phyloP scores from a whole-genome alignment of 2,329 filamentous ascomycete species.

The Pseudocercospora ulei region DNA sequence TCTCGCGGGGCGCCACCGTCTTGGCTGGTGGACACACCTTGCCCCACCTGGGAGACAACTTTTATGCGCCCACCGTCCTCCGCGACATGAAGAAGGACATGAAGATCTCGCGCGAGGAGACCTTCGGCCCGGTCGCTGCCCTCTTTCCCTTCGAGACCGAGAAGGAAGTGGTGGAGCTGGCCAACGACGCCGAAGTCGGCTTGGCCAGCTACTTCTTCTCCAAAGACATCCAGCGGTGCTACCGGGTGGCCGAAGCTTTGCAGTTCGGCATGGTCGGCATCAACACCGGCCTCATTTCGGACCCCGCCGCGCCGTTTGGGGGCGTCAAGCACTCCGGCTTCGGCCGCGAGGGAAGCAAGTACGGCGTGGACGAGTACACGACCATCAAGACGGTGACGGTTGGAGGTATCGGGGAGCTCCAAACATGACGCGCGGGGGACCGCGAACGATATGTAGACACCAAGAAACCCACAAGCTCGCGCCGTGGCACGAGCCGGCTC shows the following conservation, averaged over 20 bases:
- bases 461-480: too few relatives aligned
- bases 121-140: conserved; percentile 25
- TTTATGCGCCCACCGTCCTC: conserved; percentile 26
- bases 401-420: conserved; percentile 16
- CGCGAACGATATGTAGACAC: background rate
- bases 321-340: conserved; percentile 77
- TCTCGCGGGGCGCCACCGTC: conserved; percentile 44
- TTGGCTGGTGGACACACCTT: conserved; percentile 14
- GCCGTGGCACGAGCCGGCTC: too few relatives aligned
- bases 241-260: conserved; percentile 36
- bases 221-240: conserved; percentile 33
- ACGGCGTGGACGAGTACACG: conserved; percentile 68
- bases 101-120: conserved; percentile 25
- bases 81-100: conserved; percentile 22
- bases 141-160: conserved; percentile 26
- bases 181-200: conserved; percentile 21
- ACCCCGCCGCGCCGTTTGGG: conserved; percentile 49
- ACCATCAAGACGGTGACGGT: conserved; percentile 58
- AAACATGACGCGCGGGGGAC: conserved; percentile 1
- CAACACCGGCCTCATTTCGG: conserved; percentile 27
- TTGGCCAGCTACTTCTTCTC: conserved; percentile 33
- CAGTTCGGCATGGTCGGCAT: conserved; percentile 36
- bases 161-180: conserved; percentile 21
- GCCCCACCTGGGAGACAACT: conserved; percentile 36
- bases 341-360: conserved; percentile 66